Conservation (phyloP, 352 stramenopile species). For the Pythium dissotocum region DNA sequence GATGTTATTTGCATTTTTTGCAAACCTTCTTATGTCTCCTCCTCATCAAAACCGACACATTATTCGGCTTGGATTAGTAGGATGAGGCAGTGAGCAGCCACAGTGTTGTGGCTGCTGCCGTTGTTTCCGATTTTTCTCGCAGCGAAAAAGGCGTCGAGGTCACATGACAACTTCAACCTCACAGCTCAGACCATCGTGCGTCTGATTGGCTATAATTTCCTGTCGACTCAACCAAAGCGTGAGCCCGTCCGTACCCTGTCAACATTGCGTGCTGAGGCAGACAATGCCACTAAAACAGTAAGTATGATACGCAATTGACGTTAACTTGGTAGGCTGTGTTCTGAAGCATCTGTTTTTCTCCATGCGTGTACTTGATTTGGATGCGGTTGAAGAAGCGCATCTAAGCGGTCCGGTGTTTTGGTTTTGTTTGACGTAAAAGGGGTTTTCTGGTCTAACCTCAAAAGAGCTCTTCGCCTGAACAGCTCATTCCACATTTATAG, state of each 20-base stretch:
- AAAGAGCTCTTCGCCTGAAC: neutral
- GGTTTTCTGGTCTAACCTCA: neutral
- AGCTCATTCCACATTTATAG: neutral
- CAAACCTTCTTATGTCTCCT: no score
- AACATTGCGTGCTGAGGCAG: no score
- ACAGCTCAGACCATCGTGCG: neutral
- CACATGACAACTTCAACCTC: constrained; percentile 21
- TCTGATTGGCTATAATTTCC: constrained; percentile 16
- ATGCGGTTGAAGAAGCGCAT: constrained; percentile 8
- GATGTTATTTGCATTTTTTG: no score
- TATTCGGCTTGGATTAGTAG: no score
- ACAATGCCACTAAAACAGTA: constrained; percentile 12
- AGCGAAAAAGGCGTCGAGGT: no score
- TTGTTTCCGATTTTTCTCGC: no score
- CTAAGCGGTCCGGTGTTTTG: neutral
- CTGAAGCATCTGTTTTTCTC: neutral
- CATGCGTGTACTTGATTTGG: neutral
- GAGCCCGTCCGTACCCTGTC: constrained; percentile 1
- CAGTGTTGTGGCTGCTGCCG: neutral
- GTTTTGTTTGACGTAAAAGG: constrained; percentile 22
- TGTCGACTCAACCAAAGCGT: constrained; percentile 24
- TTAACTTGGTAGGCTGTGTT: no score
- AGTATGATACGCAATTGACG: neutral
- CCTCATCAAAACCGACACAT: no score
- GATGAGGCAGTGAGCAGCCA: neutral